Percentiles rank a stretch among this genome's conserved stretches.
Conservation (phyloP, 257 asterid genomes). For the Eucommia ulmoides region DNA sequence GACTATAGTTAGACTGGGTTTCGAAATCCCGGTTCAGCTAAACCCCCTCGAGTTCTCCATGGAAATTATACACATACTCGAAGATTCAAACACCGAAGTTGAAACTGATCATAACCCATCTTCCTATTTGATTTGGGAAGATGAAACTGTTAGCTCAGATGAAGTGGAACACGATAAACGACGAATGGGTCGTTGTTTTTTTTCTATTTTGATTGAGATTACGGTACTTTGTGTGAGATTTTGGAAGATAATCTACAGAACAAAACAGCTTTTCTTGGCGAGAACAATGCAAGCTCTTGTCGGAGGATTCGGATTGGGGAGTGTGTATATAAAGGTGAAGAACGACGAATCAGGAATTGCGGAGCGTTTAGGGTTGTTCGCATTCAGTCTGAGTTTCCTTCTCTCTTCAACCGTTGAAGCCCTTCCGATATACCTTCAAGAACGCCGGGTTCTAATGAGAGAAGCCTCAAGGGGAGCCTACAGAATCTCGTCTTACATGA, state of each 20-base stretch:
- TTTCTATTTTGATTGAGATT: constrained; percentile 30
- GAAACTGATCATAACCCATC: too few species aligned
- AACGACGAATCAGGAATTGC: constrained; percentile 62
- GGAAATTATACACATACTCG: constrained; percentile 55
- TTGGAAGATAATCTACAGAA: constrained; percentile 73
- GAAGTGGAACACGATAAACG: neutral
- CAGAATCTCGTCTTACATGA: constrained; percentile 60
- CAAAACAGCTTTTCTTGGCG: constrained; percentile 75
- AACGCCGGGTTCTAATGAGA: constrained; percentile 60
- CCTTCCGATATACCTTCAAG: constrained; percentile 81
- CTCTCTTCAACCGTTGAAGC: constrained; percentile 93
- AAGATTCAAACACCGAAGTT: constrained; percentile 19
- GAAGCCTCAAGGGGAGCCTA: constrained; percentile 81
- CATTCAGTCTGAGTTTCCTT: constrained; percentile 74
- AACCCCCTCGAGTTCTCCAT: constrained; percentile 74
- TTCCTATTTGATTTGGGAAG: constrained; percentile 16
- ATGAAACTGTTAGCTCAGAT: neutral
- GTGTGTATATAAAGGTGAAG: constrained; percentile 52
- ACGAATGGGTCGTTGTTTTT: constrained; percentile 4
- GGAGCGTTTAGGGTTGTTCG: constrained; percentile 71
- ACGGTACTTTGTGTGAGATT: constrained; percentile 49
- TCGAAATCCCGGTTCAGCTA: constrained; percentile 52
- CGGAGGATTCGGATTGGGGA: constrained; percentile 75
- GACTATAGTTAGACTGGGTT: constrained; percentile 33
- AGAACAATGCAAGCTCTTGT: constrained; percentile 80